phyloP scores from a whole-genome alignment of 768 basidiomycete genomes.

The Fistulinella prunicolor region DNA sequence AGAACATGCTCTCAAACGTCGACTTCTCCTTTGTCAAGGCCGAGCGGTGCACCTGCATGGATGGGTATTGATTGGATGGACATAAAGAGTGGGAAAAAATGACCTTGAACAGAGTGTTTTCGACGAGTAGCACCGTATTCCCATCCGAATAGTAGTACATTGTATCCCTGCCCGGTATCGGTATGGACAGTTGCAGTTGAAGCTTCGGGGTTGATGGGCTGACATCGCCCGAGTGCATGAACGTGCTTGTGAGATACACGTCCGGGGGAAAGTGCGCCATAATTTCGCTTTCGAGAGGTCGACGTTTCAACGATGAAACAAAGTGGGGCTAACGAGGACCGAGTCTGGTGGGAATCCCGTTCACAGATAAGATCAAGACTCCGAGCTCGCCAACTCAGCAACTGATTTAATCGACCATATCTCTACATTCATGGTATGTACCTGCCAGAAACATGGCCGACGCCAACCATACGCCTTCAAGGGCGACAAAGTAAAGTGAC shows the following conservation, averaged over 20 bases:
- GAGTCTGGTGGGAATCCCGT: slow-evolving; percentile 19
- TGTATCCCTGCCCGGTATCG: slow-evolving; percentile 36
- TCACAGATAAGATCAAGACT: slow-evolving; percentile 21
- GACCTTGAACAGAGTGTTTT: slow-evolving; percentile 51
- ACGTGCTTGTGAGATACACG: slow-evolving; percentile 30
- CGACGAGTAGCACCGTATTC: slow-evolving; percentile 42
- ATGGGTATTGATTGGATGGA: slow-evolving; percentile 22
- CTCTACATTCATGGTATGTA: no score
- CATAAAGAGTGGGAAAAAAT: slow-evolving; percentile 2
- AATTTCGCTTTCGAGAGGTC: slow-evolving; percentile 5
- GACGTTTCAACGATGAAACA: slow-evolving; percentile 14
- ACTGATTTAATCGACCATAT: no score
- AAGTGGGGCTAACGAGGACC: slow-evolving; percentile 4
- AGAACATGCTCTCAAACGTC: slow-evolving; percentile 47
- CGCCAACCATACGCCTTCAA: no score
- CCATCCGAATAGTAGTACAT: slow-evolving; percentile 42
- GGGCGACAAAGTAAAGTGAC: slow-evolving; percentile 2
- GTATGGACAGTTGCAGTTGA: slow-evolving; percentile 31
- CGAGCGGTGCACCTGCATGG: slow-evolving; percentile 37
- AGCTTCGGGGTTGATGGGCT: slow-evolving; percentile 35
- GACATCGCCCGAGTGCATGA: slow-evolving; percentile 32
- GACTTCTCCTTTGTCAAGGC: slow-evolving; percentile 44
- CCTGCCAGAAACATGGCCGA: no score
- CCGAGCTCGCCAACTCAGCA: no score
- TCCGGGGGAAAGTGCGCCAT: slow-evolving; percentile 33